Base-by-base conservation (phyloP, 2,329 filamentous ascomycete species). In the Myrmaecium sp. region DNA sequence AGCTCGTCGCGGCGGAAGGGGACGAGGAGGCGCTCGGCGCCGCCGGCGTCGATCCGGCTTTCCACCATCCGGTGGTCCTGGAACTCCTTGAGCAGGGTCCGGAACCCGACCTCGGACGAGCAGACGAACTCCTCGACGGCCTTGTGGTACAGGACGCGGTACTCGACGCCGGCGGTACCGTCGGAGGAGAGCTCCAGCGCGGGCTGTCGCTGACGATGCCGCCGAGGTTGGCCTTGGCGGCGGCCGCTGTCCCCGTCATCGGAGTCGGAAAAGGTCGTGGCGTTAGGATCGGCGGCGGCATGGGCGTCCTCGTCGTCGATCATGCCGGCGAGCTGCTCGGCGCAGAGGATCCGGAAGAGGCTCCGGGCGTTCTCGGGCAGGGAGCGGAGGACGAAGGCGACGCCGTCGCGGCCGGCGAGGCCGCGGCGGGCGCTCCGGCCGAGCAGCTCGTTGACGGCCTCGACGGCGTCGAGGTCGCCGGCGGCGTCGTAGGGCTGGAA, bases 51-150 rank as follows among this genome's bases (percentile, higher is more conserved):
- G 45, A 86, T 86, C 34, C 74, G 70, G 34, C 79, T 91, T 29
- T 81, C 81, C 35, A 98, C 78, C 72, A 98, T 95, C 45, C 94
- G 82, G 57, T 98, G 89, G 43, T 98, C 89, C 47, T 94, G 82
- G 50, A 98, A 89, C 66, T 98, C 89, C 55, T 95, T 95, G 35
- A 98, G 54, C 46, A 98, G 51, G 14, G 84, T 93, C 33, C 89
- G 67, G 57, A 95, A 95, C 34, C 81, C 83, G 67, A 95, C 83
- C 56, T 95, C 89, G 33, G 79, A 93, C 40, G 80, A 89, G 49
- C 86, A 94, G 26, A 98, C 89, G 50, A 98, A 95, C 45, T 93
- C 83, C 53, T 94, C 84, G 4, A 86, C 77, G 3, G 89, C 84
- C 57, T 93, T 94, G 47, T 92, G 83, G 46, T 95, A 98, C 36